These are phyloP conservation scores for Candida insectorum DNA, from an alignment of 805 yeast genomes.

Conservation along the genomic window DNA sequence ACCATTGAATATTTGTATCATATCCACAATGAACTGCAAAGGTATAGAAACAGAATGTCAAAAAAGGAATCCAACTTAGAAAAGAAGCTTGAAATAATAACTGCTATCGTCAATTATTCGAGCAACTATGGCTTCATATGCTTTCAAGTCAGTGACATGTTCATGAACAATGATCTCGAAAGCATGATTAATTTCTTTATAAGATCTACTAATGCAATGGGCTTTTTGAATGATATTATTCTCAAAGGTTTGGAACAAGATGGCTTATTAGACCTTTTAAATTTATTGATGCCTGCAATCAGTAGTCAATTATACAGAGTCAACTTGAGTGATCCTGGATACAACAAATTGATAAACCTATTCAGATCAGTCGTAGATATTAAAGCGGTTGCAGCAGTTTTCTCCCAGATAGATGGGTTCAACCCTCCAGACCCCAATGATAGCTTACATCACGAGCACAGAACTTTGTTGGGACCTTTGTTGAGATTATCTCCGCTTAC, in stretches of 20 bases:
- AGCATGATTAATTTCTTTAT: conserved; percentile 23
- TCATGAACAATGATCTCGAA: conserved; percentile 37
- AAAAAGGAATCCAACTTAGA: conserved; percentile 36
- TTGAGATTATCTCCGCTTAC: conserved; percentile 72
- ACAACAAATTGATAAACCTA: conserved; percentile 51
- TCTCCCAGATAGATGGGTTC: conserved; percentile 58
- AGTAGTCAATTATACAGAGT: conserved; percentile 32
- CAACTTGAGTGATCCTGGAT: conserved; percentile 50
- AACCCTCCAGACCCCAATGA: conserved; percentile 40
- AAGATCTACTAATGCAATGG: conserved; percentile 14
- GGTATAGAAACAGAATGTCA: conserved; percentile 40
- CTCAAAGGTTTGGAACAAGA: conserved; percentile 65
- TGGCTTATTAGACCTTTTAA: conserved; percentile 55
- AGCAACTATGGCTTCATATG: conserved; percentile 65
- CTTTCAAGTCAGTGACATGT: conserved; percentile 68
- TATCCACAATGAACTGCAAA: conserved; percentile 41
- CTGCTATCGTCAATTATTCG: conserved; percentile 47
- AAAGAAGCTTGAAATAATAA: conserved; percentile 37
- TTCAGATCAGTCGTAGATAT: conserved; percentile 56
- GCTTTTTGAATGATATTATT: conserved; percentile 54
- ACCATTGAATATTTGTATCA: conserved; percentile 48
- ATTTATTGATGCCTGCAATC: conserved; percentile 46
- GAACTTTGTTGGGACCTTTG: conserved; percentile 74
- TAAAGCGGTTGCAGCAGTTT: conserved; percentile 58
- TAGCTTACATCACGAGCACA: conserved; percentile 54